phyloP scores from a whole-genome alignment of 2,329 filamentous ascomycete species.

The Neopestalotiopsis sp. region DNA sequence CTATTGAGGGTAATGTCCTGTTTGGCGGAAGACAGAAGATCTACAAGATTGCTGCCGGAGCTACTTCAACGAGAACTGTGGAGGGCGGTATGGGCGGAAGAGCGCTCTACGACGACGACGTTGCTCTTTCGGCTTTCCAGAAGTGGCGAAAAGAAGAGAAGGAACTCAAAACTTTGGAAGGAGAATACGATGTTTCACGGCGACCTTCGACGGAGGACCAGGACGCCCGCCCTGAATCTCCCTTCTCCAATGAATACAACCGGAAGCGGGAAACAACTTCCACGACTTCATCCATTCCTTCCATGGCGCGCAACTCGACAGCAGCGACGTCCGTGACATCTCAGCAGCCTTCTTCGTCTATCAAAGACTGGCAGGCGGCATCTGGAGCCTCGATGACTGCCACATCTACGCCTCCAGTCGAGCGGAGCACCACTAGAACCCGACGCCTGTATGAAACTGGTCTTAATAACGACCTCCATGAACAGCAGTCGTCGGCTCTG shows the following conservation, averaged over 20 bases:
- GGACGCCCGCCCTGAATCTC: slow-evolving; percentile 57
- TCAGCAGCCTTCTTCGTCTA: slow-evolving; percentile 58
- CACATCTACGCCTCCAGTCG: slow-evolving; percentile 50
- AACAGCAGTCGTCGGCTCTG: slow-evolving; percentile 78
- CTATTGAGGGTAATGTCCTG: slow-evolving; percentile 86
- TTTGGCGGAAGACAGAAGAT: slow-evolving; percentile 97
- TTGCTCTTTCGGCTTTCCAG: slow-evolving; percentile 83
- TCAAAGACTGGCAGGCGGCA: slow-evolving; percentile 56
- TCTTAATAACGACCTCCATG: slow-evolving; percentile 78
- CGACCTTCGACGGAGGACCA: slow-evolving; percentile 44
- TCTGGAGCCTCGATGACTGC: slow-evolving; percentile 43
- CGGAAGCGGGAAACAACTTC: slow-evolving; percentile 86
- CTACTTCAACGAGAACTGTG: slow-evolving; percentile 46
- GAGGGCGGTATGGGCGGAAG: slow-evolving; percentile 64
- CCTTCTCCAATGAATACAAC: slow-evolving; percentile 67
- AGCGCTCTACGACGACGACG: slow-evolving; percentile 85
- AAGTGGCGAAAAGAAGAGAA: slow-evolving; percentile 70
- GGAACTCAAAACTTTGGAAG: slow-evolving; percentile 49
- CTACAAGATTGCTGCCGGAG: slow-evolving; percentile 76
- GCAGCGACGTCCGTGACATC: slow-evolving; percentile 90
- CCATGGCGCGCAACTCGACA: slow-evolving; percentile 77
- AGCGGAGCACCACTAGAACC: slow-evolving; percentile 72
- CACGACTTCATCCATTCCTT: slow-evolving; percentile 74
- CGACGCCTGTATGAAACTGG: slow-evolving; percentile 84
- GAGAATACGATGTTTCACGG: slow-evolving; percentile 41